Evolutionary conservation across 306 rosid species (phyloP), one percentile per base, ranked within the genome.

Genomic region (Acacia crassicarpa): DNA sequence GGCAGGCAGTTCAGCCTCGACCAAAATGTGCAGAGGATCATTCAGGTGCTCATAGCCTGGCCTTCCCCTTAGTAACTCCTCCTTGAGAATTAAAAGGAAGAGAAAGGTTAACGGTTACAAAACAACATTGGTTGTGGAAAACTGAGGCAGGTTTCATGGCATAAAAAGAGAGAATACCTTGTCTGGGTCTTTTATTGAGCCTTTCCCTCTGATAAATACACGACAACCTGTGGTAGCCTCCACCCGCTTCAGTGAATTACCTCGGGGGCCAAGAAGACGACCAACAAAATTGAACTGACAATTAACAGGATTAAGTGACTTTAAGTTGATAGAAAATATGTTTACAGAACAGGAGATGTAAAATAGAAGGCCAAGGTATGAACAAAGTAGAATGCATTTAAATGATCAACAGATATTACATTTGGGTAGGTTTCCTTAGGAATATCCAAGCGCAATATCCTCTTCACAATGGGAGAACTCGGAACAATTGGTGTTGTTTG

Each of bases 41-140:
- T 89, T 95, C 84, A 95, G 90, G 85, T 95, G 99, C 81, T 93
- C 99, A 84, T 93, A 95, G 20, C 99, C 99, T 14, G 98, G 93
- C 83, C 92, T 91, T 83, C 99, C 98, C 83, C 97, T 89, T 78
- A 95, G 72, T 69, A 90, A 82, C 74, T 93, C 98, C 89, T 95
- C 99, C 99, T 95, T 75, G 23, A 78, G 79, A 77, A 20, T 32
- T 16, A 23, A 23, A 82, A 58, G 51, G 72, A 30, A 83, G 14
- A 72, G 48, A 79, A 84, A 84, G 75, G 72, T 72, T 51, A 30
- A 71, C 16, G 58, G 58, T 35, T 17, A 53, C 78, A 58, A 82
- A 82, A 84, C 75, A 72, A 15, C 68, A 44, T 19, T 67, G n/a
- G 44, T 58, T 69, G 63, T 49, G 66, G 82, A 76, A 74, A 67